Conservation (phyloP, 805 yeast species). For the Ogataea nitratoaversa region DNA sequence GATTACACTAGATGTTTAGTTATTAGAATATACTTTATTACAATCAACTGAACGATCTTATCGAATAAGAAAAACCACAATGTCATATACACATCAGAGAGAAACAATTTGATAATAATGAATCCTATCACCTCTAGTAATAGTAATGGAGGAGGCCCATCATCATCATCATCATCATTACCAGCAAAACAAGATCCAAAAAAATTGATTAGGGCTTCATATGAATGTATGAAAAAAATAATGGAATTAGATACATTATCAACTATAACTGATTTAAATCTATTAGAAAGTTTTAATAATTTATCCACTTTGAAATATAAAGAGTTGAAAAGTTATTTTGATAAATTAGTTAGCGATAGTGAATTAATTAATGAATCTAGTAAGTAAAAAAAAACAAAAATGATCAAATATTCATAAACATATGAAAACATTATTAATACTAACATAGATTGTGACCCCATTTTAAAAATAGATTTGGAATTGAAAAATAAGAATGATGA, state of each 20-base stretch:
- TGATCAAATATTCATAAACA: constrained; percentile 15
- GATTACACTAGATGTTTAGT: too few species aligned
- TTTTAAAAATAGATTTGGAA: constrained; percentile 3
- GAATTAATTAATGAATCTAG: constrained; percentile 6
- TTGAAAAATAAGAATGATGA: constrained; percentile 8
- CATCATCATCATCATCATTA: neutral
- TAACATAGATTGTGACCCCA: neutral
- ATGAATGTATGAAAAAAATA: constrained; percentile 31
- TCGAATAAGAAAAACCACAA: neutral
- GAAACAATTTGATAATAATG: too few species aligned
- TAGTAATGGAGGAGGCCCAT: too few species aligned
- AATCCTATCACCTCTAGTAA: too few species aligned
- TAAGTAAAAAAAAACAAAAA: constrained; percentile 1
- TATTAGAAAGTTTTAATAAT: constrained; percentile 54
- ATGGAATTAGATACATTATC: constrained; percentile 32
- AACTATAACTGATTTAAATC: constrained; percentile 38
- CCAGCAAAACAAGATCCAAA: constrained; percentile 21
- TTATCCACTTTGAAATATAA: constrained; percentile 50
- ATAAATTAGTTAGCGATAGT: constrained; percentile 18
- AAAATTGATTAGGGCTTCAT: constrained; percentile 23
- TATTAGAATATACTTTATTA: too few species aligned
- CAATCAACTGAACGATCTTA: too few species aligned
- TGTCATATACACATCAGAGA: too few species aligned
- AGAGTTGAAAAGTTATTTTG: constrained; percentile 39
- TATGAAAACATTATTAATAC: constrained; percentile 22